Evolutionary conservation across 768 basidiomycete species (phyloP).

Genomic region (Harrya chromipes): DNA sequence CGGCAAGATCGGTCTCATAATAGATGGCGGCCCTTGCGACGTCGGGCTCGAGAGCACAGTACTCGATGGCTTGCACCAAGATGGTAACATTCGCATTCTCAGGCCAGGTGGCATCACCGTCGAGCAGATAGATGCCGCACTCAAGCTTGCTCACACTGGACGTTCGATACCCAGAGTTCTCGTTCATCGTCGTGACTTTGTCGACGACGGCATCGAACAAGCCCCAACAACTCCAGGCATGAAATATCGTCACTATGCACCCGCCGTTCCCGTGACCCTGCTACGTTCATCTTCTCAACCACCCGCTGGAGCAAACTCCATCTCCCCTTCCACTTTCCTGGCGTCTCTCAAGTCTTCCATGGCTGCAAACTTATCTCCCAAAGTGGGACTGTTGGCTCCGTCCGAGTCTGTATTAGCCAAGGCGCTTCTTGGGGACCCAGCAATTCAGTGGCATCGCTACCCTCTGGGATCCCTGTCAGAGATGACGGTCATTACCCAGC

Average conservation of each 20-base stretch:
- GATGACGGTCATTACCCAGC: conserved; percentile 68
- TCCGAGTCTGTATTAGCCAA: conserved; percentile 48
- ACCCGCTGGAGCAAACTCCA: conserved; percentile 32
- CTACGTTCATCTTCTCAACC: conserved; percentile 51
- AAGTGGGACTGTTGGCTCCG: conserved; percentile 68
- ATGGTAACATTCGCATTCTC: conserved; percentile 76
- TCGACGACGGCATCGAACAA: conserved; percentile 62
- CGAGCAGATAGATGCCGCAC: conserved; percentile 71
- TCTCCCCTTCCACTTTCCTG: conserved; percentile 38
- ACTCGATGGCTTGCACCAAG: conserved; percentile 76
- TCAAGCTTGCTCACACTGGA: conserved; percentile 41
- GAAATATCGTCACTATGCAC: conserved; percentile 98
- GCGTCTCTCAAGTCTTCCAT: conserved; percentile 37
- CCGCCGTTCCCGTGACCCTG: conserved; percentile 80
- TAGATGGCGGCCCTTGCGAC: conserved; percentile 90
- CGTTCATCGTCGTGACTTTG: conserved; percentile 78
- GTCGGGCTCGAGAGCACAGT: conserved; percentile 97
- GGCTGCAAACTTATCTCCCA: conserved; percentile 19
- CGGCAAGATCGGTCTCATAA: conserved; percentile 69
- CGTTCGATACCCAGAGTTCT: conserved; percentile 55
- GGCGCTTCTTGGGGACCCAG: conserved; percentile 27
- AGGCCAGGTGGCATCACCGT: conserved; percentile 92
- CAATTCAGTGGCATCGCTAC: conserved; percentile 56
- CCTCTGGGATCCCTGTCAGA: conserved; percentile 48
- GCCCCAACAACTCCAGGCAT: conserved; percentile 96